Evolutionary conservation across 306 rosid species (phyloP).

Genomic region (Neltuma alba): DNA sequence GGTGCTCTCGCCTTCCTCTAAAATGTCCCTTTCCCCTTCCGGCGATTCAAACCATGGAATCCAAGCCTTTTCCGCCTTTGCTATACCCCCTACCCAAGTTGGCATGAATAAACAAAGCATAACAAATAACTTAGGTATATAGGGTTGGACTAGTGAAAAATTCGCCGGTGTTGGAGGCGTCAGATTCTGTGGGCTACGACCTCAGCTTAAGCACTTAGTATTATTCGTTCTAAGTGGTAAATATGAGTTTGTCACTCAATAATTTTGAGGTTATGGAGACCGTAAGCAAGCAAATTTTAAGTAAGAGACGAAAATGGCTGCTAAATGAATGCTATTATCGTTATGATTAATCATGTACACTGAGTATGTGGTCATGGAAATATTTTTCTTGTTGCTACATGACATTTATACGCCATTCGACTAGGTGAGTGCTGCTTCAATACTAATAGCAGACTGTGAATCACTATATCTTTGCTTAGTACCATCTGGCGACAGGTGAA

Average conservation of each 20-base stretch:
- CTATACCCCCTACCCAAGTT: not conserved
- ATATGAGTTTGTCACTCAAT: not conserved
- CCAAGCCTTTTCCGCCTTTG: not conserved
- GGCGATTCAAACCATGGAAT: not conserved
- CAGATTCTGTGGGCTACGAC: not conserved
- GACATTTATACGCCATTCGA: not conserved
- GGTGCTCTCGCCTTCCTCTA: not conserved
- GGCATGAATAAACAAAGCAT: not conserved
- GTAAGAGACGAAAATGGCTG: not conserved
- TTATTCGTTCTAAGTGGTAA: not conserved
- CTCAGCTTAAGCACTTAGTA: not conserved
- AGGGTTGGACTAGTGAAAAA: not conserved
- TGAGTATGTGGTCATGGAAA: not conserved
- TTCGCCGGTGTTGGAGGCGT: not conserved
- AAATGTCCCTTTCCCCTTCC: not conserved
- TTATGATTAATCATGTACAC: not conserved
- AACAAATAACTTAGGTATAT: not conserved
- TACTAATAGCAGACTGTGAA: too few relatives aligned
- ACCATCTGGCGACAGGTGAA: too few relatives aligned
- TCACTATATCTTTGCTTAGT: too few relatives aligned
- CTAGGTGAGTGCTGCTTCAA: too few relatives aligned
- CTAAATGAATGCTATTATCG: not conserved
- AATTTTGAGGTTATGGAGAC: not conserved
- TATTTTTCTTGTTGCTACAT: not conserved
- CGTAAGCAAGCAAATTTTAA: not conserved